Evolutionary conservation across 345 rosid genomes (phyloP).

Genomic region (Hypericum androsaemum): DNA sequence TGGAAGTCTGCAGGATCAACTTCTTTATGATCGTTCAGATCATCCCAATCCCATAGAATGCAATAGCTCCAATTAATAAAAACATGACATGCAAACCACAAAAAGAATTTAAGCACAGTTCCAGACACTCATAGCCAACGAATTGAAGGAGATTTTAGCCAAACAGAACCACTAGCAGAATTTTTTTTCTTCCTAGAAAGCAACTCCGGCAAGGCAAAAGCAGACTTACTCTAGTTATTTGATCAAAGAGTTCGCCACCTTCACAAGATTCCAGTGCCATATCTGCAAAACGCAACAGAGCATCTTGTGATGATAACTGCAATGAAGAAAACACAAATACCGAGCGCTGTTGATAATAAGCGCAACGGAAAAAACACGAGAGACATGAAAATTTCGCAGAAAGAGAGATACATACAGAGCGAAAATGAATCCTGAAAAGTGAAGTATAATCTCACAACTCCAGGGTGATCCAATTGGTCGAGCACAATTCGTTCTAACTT

Average conservation of each 20-base stretch:
- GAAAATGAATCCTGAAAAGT: slow-evolving; percentile 89
- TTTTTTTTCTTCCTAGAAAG: neutral
- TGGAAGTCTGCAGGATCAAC: too few species aligned
- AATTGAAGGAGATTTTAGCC: too few species aligned
- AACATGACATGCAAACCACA: too few species aligned
- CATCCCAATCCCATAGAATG: too few species aligned
- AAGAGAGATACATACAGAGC: slow-evolving; percentile 54
- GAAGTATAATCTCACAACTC: slow-evolving; percentile 75
- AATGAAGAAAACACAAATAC: slow-evolving; percentile 4
- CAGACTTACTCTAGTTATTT: slow-evolving; percentile 81
- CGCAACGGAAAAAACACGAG: neutral
- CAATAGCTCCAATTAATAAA: too few species aligned
- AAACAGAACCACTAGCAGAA: neutral
- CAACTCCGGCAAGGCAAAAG: neutral
- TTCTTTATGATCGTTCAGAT: neutral
- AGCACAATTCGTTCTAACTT: slow-evolving; percentile 92
- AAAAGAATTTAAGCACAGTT: too few species aligned
- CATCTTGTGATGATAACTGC: slow-evolving; percentile 16
- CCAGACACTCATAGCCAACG: too few species aligned
- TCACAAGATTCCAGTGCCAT: slow-evolving; percentile 99
- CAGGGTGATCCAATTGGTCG: slow-evolving; percentile 96
- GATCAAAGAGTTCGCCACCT: slow-evolving; percentile 98
- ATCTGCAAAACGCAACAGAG: slow-evolving; percentile 38
- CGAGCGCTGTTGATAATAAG: neutral
- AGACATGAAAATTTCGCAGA: slow-evolving; percentile 3